A percentile compares a stretch with the other conserved stretches of the same genome.
These are phyloP conservation scores for Erysimum pusillum DNA, from an alignment of 441 rosid species.

Conservation along the genomic window DNA sequence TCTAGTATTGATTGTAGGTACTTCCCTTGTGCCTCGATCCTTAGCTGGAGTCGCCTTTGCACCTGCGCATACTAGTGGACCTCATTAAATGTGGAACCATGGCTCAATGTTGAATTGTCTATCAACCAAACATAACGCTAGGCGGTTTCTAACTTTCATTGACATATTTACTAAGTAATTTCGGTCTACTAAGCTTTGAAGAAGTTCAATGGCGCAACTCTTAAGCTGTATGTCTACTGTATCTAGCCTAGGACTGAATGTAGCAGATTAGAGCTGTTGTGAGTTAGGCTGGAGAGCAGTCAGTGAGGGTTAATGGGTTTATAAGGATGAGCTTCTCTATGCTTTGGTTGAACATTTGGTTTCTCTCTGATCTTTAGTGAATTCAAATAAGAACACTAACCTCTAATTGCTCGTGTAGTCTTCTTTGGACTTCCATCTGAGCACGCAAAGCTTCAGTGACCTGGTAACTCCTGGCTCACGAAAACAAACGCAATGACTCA, in stretches of 20 bases:
- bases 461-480: conserved; percentile 71
- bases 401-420: conserved; percentile 95
- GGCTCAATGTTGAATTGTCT: not conserved
- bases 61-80: conserved; percentile 63
- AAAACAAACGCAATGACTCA: conserved; percentile 14
- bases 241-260: conserved; percentile 4
- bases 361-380: not conserved
- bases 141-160: not conserved
- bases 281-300: not conserved
- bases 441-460: conserved; percentile 93
- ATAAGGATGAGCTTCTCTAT: not conserved
- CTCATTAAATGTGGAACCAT: conserved; percentile 15
- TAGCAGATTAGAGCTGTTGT: not conserved
- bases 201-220: not conserved
- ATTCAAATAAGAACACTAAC: conserved; percentile 50
- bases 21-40: conserved; percentile 90
- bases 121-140: not conserved
- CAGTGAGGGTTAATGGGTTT: not conserved
- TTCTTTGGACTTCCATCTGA: conserved; percentile 97
- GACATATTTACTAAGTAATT: not conserved
- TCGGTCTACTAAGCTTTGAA: not conserved
- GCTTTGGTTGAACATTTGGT: not conserved
- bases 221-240: not conserved
- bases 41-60: conserved; percentile 81
- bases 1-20: conserved; percentile 87